These are phyloP conservation scores for Oryza rufipogon DNA, from an alignment of 176 grass and related monocot species.

Conservation along the genomic window DNA sequence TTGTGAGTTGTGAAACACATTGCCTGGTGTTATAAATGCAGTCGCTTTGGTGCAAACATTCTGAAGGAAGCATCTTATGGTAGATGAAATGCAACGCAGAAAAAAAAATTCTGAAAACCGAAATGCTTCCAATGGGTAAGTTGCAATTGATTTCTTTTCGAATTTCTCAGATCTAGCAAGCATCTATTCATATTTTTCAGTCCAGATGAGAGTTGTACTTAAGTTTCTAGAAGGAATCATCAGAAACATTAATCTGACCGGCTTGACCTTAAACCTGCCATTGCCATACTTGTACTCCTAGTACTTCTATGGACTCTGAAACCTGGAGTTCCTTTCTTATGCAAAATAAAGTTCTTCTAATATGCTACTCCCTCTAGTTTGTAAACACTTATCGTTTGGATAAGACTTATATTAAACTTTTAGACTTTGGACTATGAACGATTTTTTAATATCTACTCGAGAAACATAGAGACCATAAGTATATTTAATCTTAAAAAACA, in stretches of 20 bases:
- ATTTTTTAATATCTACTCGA: too few species aligned
- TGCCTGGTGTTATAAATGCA: too few species aligned
- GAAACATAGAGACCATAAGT: too few species aligned
- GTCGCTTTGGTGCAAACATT: too few species aligned
- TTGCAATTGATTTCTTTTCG: not conserved
- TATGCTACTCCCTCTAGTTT: not conserved
- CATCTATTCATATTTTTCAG: not conserved
- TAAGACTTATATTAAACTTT: too few species aligned
- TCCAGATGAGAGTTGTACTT: not conserved
- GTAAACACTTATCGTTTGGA: too few species aligned
- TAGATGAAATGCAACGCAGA: too few species aligned
- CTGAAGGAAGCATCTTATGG: too few species aligned
- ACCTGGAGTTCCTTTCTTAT: slow-evolving; percentile 2
- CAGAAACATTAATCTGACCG: slow-evolving; percentile 8
- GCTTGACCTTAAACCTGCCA: not conserved
- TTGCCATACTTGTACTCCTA: not conserved
- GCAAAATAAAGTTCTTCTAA: not conserved
- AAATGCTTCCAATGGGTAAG: not conserved
- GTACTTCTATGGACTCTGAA: not conserved
- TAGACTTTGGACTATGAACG: too few species aligned
- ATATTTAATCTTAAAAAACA: too few species aligned
- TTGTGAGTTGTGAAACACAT: too few species aligned
- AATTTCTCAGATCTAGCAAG: not conserved
- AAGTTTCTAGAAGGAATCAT: slow-evolving; percentile 10
- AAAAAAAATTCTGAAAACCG: too few species aligned